Evolutionary conservation across 768 basidiomycete species (phyloP).

Genomic region (Cystobasidium tubakii): DNA sequence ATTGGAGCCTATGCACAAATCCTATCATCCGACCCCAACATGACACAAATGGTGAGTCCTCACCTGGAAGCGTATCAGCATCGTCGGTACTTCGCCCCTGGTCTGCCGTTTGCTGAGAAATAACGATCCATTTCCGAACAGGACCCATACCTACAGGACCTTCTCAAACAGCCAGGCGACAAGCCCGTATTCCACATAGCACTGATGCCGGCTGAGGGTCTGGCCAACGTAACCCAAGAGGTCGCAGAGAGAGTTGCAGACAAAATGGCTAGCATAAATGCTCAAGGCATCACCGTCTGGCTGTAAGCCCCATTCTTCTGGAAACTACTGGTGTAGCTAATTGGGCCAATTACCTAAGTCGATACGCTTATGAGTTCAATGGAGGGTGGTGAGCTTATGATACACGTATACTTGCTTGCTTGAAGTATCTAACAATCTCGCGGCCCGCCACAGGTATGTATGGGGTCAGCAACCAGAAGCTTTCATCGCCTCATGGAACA

Average conservation of each 20-base stretch:
- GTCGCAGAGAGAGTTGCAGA: constrained; percentile 26
- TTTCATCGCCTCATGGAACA: constrained; percentile 29
- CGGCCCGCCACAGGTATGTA: constrained; percentile 5
- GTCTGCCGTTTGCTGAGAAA: too few species aligned
- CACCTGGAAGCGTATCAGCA: background rate
- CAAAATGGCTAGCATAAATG: constrained; percentile 33
- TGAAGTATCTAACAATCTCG: too few species aligned
- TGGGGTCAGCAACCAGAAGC: constrained; percentile 37
- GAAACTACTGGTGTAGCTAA: background rate
- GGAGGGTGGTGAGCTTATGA: background rate
- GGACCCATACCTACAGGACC: constrained; percentile 27
- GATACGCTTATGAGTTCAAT: constrained; percentile 33
- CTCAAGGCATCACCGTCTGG: constrained; percentile 35
- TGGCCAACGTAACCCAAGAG: constrained; percentile 31
- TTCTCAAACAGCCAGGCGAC: constrained; percentile 32
- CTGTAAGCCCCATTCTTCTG: constrained; percentile 7
- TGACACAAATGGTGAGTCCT: constrained; percentile 33
- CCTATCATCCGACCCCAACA: constrained; percentile 2
- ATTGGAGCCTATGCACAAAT: constrained; percentile 33
- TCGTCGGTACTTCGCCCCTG: too few species aligned
- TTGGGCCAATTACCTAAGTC: too few species aligned
- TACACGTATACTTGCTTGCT: background rate
- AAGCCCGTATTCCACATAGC: constrained; percentile 28
- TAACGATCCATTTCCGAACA: background rate
- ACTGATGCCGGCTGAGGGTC: constrained; percentile 34